Evolutionary conservation across 1,284 basidiomycete species (phyloP).

Genomic region (Inonotus hispidus): DNA sequence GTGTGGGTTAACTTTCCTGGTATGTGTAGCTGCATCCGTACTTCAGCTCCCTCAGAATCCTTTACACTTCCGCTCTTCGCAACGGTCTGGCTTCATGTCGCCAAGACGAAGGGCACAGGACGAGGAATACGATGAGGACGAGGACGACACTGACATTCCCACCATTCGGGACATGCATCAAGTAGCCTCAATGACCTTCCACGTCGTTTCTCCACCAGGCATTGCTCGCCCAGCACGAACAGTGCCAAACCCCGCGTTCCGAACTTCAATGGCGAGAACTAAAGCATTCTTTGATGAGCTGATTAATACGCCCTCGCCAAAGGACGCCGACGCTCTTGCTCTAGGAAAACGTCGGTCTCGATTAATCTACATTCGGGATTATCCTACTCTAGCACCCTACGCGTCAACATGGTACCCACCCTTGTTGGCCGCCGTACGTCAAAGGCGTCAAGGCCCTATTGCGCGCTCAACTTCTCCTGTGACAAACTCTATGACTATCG

Average conservation of each 20-base stretch:
- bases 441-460: slow-evolving; percentile 59
- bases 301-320: slow-evolving; percentile 51
- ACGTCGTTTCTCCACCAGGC: slow-evolving; percentile 47
- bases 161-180: slow-evolving; percentile 33
- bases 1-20: slow-evolving; percentile 19
- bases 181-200: slow-evolving; percentile 46
- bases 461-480: slow-evolving; percentile 52
- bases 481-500: slow-evolving; percentile 66
- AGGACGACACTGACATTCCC: slow-evolving; percentile 28
- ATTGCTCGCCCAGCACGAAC: slow-evolving; percentile 25
- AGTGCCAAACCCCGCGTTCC: slow-evolving; percentile 4
- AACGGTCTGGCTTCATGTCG: slow-evolving; percentile 24
- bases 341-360: slow-evolving; percentile 37
- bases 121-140: slow-evolving; percentile 49
- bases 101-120: slow-evolving; percentile 24
- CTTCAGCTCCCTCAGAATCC: slow-evolving; percentile 69
- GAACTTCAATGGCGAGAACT: slow-evolving; percentile 45
- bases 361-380: slow-evolving; percentile 81
- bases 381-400: slow-evolving; percentile 65
- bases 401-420: slow-evolving; percentile 77
- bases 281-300: slow-evolving; percentile 71
- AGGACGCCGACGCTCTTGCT: slow-evolving; percentile 23
- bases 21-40: slow-evolving; percentile 48
- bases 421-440: slow-evolving; percentile 68
- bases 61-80: slow-evolving; percentile 51